phyloP scores from a whole-genome alignment of 768 basidiomycete species.

The Trametes villosa region DNA sequence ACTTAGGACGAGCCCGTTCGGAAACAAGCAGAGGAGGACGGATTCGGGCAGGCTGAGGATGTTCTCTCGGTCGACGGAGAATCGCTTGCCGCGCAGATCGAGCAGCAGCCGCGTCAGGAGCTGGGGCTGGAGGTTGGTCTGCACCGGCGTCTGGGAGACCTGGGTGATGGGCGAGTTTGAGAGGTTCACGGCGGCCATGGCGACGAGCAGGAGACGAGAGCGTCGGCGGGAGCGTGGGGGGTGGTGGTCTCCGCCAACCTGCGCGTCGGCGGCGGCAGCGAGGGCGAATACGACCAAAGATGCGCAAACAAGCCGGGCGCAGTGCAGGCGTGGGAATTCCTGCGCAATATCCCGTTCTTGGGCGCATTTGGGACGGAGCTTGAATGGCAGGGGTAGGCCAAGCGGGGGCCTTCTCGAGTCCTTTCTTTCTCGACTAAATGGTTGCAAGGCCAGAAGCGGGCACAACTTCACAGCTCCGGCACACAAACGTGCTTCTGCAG shows the following conservation, averaged over 20 bases:
- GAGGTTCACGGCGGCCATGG: constrained; percentile 33
- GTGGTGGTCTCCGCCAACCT: constrained; percentile 12
- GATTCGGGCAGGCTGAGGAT: constrained; percentile 99
- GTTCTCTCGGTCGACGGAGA: constrained; percentile 95
- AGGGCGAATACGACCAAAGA: constrained; percentile 11
- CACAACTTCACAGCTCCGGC: constrained; percentile 13
- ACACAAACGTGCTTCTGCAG: constrained; percentile 15
- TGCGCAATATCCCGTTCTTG: not conserved
- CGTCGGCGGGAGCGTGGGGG: constrained; percentile 4
- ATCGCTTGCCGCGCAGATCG: constrained; percentile 88
- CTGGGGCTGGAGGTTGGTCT: constrained; percentile 81
- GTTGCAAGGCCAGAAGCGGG: constrained; percentile 7
- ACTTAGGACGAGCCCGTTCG: constrained; percentile 93
- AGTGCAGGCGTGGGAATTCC: not conserved
- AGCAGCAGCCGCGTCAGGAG: constrained; percentile 87
- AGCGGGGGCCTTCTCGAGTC: constrained; percentile 1
- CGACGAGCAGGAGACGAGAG: not conserved
- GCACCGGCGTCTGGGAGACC: constrained; percentile 63
- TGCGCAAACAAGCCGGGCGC: constrained; percentile 9
- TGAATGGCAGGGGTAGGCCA: not conserved
- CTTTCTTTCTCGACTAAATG: constrained; percentile 8
- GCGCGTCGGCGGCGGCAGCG: constrained; percentile 7
- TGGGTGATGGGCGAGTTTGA: constrained; percentile 51
- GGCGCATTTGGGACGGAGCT: not conserved
- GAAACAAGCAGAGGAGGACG: constrained; percentile 93